phyloP scores from a whole-genome alignment of 2,329 filamentous ascomycete genomes.

The Curvularia lunata region DNA sequence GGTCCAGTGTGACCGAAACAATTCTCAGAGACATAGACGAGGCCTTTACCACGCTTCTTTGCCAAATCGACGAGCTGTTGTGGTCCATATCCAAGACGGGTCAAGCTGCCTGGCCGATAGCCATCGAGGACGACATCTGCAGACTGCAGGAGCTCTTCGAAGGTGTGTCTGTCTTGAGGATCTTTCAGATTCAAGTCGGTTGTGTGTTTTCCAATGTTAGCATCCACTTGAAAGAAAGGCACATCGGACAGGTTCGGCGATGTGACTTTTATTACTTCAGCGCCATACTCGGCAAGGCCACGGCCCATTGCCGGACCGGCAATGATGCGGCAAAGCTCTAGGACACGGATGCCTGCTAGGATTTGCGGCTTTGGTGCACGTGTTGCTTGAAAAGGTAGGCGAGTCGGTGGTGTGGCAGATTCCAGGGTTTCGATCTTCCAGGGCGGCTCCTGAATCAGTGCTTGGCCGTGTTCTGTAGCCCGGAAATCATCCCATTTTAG shows the following conservation, averaged over 20 bases:
- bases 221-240: slow-evolving; percentile 74
- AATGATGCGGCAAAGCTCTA: slow-evolving; percentile 78
- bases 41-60: slow-evolving; percentile 63
- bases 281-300: slow-evolving; percentile 76
- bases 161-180: slow-evolving; percentile 58
- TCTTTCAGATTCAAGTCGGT: slow-evolving; percentile 68
- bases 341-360: slow-evolving; percentile 69
- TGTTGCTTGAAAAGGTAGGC: slow-evolving; percentile 55
- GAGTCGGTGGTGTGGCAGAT: slow-evolving; percentile 56
- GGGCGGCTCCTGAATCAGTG: slow-evolving; percentile 51
- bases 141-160: slow-evolving; percentile 65
- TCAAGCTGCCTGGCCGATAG: slow-evolving; percentile 70
- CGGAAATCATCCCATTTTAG: slow-evolving; percentile 52
- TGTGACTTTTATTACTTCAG: slow-evolving; percentile 75
- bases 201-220: slow-evolving; percentile 74
- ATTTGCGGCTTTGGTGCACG: slow-evolving; percentile 43
- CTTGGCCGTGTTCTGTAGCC: slow-evolving; percentile 50
- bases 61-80: slow-evolving; percentile 61
- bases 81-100: slow-evolving; percentile 68
- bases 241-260: slow-evolving; percentile 72
- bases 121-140: slow-evolving; percentile 73
- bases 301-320: slow-evolving; percentile 75
- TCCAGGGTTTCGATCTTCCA: slow-evolving; percentile 61
- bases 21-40: slow-evolving; percentile 73
- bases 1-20: slow-evolving; percentile 71